Conservation (phyloP, 1,284 basidiomycete genomes). For the Leccinum solheimii region DNA sequence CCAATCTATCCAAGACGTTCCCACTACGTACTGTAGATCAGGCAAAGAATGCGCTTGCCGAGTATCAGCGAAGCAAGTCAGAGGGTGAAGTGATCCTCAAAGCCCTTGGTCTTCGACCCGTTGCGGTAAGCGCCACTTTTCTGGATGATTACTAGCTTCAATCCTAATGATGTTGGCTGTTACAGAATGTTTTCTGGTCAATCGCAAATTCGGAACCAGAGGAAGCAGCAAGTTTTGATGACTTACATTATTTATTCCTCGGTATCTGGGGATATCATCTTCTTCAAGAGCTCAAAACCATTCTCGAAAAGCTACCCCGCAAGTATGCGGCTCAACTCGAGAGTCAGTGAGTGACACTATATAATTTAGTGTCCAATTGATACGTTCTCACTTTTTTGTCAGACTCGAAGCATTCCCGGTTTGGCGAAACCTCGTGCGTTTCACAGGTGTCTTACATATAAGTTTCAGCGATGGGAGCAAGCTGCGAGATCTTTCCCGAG, state of each 20-base stretch:
- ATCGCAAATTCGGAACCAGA: neutral
- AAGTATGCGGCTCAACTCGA: neutral
- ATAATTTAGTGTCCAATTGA: neutral
- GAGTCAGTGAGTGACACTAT: neutral
- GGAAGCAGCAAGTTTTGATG: neutral
- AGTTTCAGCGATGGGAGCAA: neutral
- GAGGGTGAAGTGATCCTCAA: neutral
- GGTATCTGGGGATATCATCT: neutral
- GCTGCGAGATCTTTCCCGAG: neutral
- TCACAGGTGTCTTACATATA: neutral
- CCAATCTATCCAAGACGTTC: conserved; percentile 8
- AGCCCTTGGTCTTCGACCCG: neutral
- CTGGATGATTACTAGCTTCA: neutral
- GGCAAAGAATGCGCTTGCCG: neutral
- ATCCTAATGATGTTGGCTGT: neutral
- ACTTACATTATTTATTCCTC: neutral
- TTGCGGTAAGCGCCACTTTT: neutral
- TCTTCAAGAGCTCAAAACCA: neutral
- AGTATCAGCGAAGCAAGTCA: neutral
- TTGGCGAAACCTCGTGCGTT: neutral
- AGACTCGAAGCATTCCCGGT: neutral
- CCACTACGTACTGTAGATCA: neutral
- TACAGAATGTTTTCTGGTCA: neutral
- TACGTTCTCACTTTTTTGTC: neutral
- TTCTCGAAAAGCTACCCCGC: neutral